Base-by-base conservation (phyloP, 352 stramenopile species). In the Phytophthora ramorum region DNA sequence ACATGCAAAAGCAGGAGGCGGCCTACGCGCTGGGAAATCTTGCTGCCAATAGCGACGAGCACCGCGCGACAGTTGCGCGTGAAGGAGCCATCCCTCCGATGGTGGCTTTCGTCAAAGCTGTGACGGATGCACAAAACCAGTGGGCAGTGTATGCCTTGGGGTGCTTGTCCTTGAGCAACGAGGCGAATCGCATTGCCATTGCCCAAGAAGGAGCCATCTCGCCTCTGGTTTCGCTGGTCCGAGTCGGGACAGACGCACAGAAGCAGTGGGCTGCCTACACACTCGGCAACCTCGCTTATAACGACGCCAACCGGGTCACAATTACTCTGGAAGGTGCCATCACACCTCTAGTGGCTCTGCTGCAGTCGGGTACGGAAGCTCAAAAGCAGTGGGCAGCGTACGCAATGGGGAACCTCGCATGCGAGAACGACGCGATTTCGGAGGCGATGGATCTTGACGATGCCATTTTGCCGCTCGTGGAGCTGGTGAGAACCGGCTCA, bases 101-200 rank as follows among this genome's bases (percentile, higher is more conserved):
- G 30, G 53, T 73, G 2, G 50, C 17, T 0, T 71, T 76, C 19
- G 26, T 76, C 10, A 58, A 44, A 41, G 48, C 53, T 9, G 63
- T 57, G 7, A 72, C 52, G 7, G 54, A 73, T n/a, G 52, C 32
- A 3, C 63, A 76, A 14, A 76, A 61, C 35, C 57, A 76, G n/a
- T 58, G 65, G 47, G 68, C 63, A 0, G 51, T 69, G 4, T 64
- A 66, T 10, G 63, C 68, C 0, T 7, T 76, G 5, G 65, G 52
- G 7, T 38, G 34, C 12, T 41, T 72, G 9, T 58, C 28, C 2
- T 16, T 69, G n/a, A 58, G 52, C 22, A 69, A 65, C n/a, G 62
- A 72, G 30, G 52, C 45, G 8, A 66, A 66, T 32, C 63, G 55
- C 12, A 17, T 63, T 7, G 35, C 56, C 10, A 69, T 76, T 16